Evolutionary conservation across 768 basidiomycete species (phyloP), one percentile per base, ranked within the genome.

Genomic region (Collybiopsis luxurians): DNA sequence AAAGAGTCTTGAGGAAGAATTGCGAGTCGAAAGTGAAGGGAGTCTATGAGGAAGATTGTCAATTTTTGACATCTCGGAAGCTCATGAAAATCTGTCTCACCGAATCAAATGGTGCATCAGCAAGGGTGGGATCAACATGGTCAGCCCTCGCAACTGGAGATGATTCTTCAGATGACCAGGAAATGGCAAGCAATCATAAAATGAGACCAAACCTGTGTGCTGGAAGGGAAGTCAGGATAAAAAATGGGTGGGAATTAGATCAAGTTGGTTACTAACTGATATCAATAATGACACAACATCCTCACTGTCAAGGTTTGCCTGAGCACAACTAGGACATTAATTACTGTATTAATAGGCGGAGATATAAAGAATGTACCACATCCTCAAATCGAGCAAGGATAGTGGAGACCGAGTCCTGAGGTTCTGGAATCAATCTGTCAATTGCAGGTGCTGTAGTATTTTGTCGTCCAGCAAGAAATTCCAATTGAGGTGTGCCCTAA

Each of bases 401-500:
- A 15, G 42, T 53, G 45, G 60, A 60, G 3, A 65, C 66, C 6
- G 66, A 60, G 45, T 69, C 62, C 36, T 67, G 66, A 4, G 74
- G 73, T 47, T 75, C 75, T 0, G 75, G 75, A 19, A 75, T 67
- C 15, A 73, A 59, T n/a, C 48, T 45, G 42, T 69, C 64, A 4
- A 67, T 63, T 9, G 74, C 67, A 3, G 72, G 54, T 27, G 49
- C 53, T 2, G 65, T 66, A 26, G 61, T 56, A 42, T 69, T 65
- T 12, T 62, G 57, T 27, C 75, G 71, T 17, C 75, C 76, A 44
- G 72, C 62, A 27, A 76, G 64, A 63, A 76, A 76, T 53, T 66
- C 63, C 1, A 75, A 62, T 1, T 61, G 67, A 30, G 75, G 76
- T 48, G 71, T 73, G 55, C 75, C 53, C 40, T 55, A 27, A 4